Percentiles rank a stretch among this genome's conserved stretches.
Conservation (phyloP, 2,329 filamentous ascomycete genomes). For the Penicillium aurantiogriseum region DNA sequence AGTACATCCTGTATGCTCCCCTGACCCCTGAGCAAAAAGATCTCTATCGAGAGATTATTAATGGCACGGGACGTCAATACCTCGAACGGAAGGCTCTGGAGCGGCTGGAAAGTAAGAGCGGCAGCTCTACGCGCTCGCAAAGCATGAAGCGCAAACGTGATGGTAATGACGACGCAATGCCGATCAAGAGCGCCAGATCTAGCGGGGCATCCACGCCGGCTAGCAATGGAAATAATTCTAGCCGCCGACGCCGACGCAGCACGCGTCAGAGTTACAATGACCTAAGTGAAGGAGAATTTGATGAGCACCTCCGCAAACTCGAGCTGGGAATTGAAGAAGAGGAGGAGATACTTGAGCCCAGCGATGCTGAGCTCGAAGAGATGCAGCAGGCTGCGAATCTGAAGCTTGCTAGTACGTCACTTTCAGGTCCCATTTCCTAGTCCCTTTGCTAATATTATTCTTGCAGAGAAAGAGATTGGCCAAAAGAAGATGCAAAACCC, state of each 20-base stretch:
- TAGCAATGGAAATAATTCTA: slow-evolving; percentile 47
- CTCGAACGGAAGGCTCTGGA: slow-evolving; percentile 53
- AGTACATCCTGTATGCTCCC: slow-evolving; percentile 93
- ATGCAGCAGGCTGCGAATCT: slow-evolving; percentile 65
- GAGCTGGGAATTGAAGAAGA: slow-evolving; percentile 60
- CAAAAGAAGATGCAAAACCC: slow-evolving; percentile 92
- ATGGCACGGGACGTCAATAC: slow-evolving; percentile 62
- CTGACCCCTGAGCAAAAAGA: slow-evolving; percentile 89
- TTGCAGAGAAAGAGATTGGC: slow-evolving; percentile 73
- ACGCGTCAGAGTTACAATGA: slow-evolving; percentile 59
- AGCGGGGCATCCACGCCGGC: slow-evolving; percentile 73
- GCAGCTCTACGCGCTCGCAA: slow-evolving; percentile 38
- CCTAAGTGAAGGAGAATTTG: slow-evolving; percentile 81
- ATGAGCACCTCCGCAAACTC: slow-evolving; percentile 59
- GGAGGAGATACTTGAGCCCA: slow-evolving; percentile 52
- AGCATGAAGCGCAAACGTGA: slow-evolving; percentile 59
- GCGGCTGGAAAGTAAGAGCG: slow-evolving; percentile 44
- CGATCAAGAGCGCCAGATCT: slow-evolving; percentile 71
- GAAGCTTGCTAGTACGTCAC: slow-evolving; percentile 68
- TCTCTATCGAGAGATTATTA: slow-evolving; percentile 80
- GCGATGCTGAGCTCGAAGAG: slow-evolving; percentile 57
- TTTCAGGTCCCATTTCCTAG: background rate
- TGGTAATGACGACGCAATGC: slow-evolving; percentile 46
- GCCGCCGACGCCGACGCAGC: slow-evolving; percentile 52
- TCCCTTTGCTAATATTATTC: slow-evolving; percentile 28